phyloP scores from a whole-genome alignment of 139 green algal species.

The Tetraselmis striata region DNA sequence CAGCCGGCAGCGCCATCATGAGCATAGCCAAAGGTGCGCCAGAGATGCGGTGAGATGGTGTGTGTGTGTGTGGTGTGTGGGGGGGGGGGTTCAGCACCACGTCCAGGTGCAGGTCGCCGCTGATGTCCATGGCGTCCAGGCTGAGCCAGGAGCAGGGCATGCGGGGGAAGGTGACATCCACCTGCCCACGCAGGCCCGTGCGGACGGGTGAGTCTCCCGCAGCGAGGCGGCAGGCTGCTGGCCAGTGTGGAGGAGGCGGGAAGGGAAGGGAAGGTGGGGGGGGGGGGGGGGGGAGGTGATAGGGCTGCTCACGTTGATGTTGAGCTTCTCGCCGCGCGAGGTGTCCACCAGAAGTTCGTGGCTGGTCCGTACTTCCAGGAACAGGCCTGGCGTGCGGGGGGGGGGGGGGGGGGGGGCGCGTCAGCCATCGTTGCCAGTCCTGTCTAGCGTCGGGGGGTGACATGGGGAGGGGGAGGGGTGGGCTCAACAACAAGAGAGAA shows the following conservation, averaged over 20 bases:
- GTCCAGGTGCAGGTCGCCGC: constrained; percentile 88
- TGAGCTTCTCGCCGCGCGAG: constrained; percentile 72
- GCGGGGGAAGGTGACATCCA: constrained; percentile 85
- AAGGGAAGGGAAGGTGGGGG: background rate
- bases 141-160: constrained; percentile 86
- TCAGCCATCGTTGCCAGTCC: too few species aligned
- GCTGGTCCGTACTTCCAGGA: constrained; percentile 48
- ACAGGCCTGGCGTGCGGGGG: constrained; percentile 81
- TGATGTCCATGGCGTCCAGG: constrained; percentile 95
- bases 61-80: background rate
- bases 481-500: too few species aligned
- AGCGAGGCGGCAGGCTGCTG: too few species aligned
- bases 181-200: too few species aligned
- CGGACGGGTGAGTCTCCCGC: too few species aligned
- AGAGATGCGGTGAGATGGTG: background rate
- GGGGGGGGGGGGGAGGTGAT: background rate
- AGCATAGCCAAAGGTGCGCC: too few species aligned
- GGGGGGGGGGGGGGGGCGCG: too few species aligned
- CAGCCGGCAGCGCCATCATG: too few species aligned
- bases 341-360: constrained; percentile 87
- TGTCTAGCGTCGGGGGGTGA: too few species aligned
- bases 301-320: constrained; percentile 69
- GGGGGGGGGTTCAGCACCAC: constrained; percentile 46
- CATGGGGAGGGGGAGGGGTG: too few species aligned
- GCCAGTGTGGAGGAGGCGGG: background rate